Evolutionary conservation across 768 basidiomycete genomes (phyloP), one percentile per base, ranked within the genome.

Genomic region (Dictyophora rubrovolvata): DNA sequence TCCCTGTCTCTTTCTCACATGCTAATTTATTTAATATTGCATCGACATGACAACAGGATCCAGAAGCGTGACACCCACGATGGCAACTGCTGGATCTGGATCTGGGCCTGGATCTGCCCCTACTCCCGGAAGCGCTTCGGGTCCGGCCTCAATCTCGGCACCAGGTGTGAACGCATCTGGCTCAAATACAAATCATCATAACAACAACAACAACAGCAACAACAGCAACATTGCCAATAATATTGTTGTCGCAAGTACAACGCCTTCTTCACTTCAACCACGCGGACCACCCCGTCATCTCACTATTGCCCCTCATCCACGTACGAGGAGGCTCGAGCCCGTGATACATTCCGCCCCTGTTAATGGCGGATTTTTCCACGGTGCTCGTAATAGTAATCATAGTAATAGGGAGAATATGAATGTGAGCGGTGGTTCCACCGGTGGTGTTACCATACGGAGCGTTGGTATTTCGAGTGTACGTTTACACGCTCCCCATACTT

Each of bases 401-500:
- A n/a, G n/a, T n/a, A n/a, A n/a, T n/a, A n/a, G n/a, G n/a, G n/a
- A n/a, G n/a, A n/a, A 33, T 28, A 37, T 56, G 5, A 55, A 69
- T 59, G 67, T 57, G 37, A 66, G 60, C 50, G 64, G 69, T 28
- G 59, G 59, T 42, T n/a, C n/a, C n/a, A n/a, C n/a, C n/a, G 52
- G 64, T 23, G 65, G 63, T n/a, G 67, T 69, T 61, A 65, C 67
- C 28, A 56, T 55, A 56, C 66, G 70, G 0, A 63, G 68, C 6
- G 65, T 65, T 16, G 55, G 61, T 5, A 54, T 71, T 46, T 66
- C 74, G 16, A 70, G 63, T 34, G 65, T 61, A 36, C 54, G 62
- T 54, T 48, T 64, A 5, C 46, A 69, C 37, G 65, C 68, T 28
- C 21, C 73, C 70, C 55, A 78, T 76, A 54, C 76, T 76, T n/a